Evolutionary conservation across 305 asterid species (phyloP).

Genomic region (Solanum hybrid): DNA sequence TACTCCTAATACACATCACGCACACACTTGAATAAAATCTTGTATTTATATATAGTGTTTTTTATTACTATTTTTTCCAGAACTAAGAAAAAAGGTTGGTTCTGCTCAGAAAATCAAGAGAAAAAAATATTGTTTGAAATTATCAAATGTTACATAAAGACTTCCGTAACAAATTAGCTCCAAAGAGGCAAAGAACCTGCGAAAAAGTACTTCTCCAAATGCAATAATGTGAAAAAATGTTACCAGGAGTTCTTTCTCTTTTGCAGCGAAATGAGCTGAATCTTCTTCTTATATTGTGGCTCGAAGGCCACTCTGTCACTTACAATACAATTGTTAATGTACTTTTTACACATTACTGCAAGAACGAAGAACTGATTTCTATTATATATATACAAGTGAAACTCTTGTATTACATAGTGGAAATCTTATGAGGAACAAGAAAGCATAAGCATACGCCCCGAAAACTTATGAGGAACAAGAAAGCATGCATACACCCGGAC

Average conservation of each 20-base stretch:
- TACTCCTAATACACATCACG: background rate
- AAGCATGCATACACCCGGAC: constrained; percentile 96
- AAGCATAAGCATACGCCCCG: constrained; percentile 72
- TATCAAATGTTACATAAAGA: background rate
- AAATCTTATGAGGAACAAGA: constrained; percentile 76
- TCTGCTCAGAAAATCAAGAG: background rate
- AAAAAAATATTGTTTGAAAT: background rate
- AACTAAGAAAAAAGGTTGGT: background rate
- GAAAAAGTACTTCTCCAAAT: background rate
- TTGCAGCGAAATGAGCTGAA: background rate
- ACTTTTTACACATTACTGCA: background rate
- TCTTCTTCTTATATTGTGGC: background rate
- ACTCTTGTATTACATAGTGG: background rate
- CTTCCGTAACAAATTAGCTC: background rate
- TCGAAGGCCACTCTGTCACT: too few relatives aligned
- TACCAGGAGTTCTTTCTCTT: background rate
- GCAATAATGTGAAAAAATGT: background rate
- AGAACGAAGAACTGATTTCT: background rate
- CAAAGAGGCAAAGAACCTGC: background rate
- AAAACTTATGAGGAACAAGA: constrained; percentile 82
- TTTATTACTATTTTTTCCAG: too few relatives aligned
- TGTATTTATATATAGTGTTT: too few relatives aligned
- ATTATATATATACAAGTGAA: constrained; percentile 13
- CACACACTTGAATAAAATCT: background rate
- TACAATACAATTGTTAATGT: background rate